These are phyloP conservation scores for Euphrasia confusa DNA, from an alignment of 257 asterid genomes.

Conservation along the genomic window DNA sequence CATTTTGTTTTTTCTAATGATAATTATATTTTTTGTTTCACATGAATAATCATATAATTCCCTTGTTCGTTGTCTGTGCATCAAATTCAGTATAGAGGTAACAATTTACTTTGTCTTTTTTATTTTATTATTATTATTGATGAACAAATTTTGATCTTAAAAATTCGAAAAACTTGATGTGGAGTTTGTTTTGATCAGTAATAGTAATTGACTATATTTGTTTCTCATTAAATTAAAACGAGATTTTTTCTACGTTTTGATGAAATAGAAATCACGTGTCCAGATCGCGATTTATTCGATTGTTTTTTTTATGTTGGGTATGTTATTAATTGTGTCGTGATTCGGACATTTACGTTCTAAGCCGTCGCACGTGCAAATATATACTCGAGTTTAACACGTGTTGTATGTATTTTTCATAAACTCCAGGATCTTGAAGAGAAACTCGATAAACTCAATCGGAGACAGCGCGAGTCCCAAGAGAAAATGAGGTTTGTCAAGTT, in stretches of 20 bases:
- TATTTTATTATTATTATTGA: neutral
- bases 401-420: neutral
- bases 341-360: neutral
- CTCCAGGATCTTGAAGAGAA: slow-evolving; percentile 50
- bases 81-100: slow-evolving; percentile 57
- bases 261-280: neutral
- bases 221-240: neutral
- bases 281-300: neutral
- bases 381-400: neutral
- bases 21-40: slow-evolving; percentile 6
- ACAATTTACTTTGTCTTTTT: neutral
- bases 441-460: slow-evolving; percentile 41
- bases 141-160: neutral
- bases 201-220: neutral
- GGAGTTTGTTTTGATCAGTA: too few relatives aligned
- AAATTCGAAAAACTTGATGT: too few relatives aligned
- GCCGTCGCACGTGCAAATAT: neutral
- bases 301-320: neutral
- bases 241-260: neutral
- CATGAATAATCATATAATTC: slow-evolving; percentile 10
- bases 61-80: slow-evolving; percentile 21
- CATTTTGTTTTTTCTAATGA: neutral
- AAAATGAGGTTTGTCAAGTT: slow-evolving; percentile 43
- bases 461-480: slow-evolving; percentile 38
- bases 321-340: neutral